Percentiles rank a stretch among this genome's conserved stretches.
phyloP scores from a whole-genome alignment of 345 rosid species.

The Barbarea vulgaris region DNA sequence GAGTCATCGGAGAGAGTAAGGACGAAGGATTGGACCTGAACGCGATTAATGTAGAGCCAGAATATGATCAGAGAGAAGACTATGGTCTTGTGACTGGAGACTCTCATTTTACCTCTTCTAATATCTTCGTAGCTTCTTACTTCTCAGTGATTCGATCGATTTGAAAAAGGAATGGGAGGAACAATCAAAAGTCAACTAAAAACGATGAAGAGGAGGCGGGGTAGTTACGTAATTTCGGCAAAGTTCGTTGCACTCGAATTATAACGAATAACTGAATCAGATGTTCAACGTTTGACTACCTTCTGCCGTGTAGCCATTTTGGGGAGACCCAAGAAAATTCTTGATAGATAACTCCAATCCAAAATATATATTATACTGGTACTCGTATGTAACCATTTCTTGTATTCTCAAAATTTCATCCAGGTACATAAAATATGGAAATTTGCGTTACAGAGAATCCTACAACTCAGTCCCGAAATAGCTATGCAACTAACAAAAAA shows the following conservation, averaged over 20 bases:
- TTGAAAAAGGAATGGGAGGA: not conserved
- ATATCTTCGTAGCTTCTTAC: not conserved
- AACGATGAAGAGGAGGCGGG: too few relatives aligned
- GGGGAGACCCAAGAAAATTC: not conserved
- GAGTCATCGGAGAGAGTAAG: slow-evolving; percentile 79
- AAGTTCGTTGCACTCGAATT: too few relatives aligned
- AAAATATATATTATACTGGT: too few relatives aligned
- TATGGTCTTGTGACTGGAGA: slow-evolving; percentile 6
- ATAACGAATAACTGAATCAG: too few relatives aligned
- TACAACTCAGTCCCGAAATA: not conserved
- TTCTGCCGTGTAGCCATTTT: not conserved
- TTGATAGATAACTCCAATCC: not conserved
- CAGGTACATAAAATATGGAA: not conserved
- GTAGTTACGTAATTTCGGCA: too few relatives aligned
- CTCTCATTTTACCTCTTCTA: slow-evolving; percentile 25
- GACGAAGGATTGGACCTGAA: slow-evolving; percentile 60
- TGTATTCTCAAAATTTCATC: not conserved
- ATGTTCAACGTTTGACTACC: too few relatives aligned
- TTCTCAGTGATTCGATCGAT: too few relatives aligned
- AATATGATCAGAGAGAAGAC: not conserved
- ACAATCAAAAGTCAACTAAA: too few relatives aligned
- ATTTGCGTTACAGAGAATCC: not conserved
- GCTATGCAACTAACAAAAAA: not conserved
- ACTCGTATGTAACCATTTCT: not conserved
- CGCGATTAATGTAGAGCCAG: slow-evolving; percentile 39